These are phyloP conservation scores for Meira miltonrushii DNA, from an alignment of 1,284 basidiomycete genomes.

Conservation along the genomic window DNA sequence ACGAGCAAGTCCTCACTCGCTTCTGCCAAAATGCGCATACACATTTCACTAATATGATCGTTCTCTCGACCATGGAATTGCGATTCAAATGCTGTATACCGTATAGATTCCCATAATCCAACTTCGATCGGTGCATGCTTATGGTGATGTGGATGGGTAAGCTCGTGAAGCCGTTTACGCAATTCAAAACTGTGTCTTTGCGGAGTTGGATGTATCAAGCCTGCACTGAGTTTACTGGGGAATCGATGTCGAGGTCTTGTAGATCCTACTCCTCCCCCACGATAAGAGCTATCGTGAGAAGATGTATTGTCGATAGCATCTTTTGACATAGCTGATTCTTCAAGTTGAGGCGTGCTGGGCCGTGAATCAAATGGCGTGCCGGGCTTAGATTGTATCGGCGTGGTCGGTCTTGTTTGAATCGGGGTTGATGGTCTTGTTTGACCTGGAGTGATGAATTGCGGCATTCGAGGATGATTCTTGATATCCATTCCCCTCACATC, in stretches of 20 bases:
- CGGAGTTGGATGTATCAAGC: not conserved
- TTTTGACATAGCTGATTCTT: too few species aligned
- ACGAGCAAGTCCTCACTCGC: conserved; percentile 24
- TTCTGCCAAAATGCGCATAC: conserved; percentile 28
- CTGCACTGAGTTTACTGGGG: not conserved
- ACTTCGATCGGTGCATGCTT: conserved; percentile 13
- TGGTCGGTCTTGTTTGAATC: conserved; percentile 21
- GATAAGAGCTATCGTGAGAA: not conserved
- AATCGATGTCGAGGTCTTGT: not conserved
- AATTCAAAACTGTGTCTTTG: conserved; percentile 1
- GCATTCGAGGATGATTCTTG: conserved; percentile 16
- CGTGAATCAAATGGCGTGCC: too few species aligned
- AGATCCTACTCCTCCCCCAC: not conserved
- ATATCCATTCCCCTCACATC: conserved; percentile 31
- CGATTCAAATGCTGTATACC: conserved; percentile 34
- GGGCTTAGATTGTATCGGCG: conserved; percentile 9
- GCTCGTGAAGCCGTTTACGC: not conserved
- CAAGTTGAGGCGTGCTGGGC: too few species aligned
- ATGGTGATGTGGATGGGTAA: not conserved
- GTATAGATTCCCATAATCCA: conserved; percentile 42
- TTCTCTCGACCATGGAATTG: conserved; percentile 27
- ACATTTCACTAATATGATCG: conserved; percentile 30
- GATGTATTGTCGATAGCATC: too few species aligned
- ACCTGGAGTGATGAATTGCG: conserved; percentile 2
- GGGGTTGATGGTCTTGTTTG: conserved; percentile 20